A percentile compares a stretch with the other conserved stretches of the same genome.
Evolutionary conservation across 179 eudicot species (phyloP).

Genomic region (Vitellaria paradoxa): DNA sequence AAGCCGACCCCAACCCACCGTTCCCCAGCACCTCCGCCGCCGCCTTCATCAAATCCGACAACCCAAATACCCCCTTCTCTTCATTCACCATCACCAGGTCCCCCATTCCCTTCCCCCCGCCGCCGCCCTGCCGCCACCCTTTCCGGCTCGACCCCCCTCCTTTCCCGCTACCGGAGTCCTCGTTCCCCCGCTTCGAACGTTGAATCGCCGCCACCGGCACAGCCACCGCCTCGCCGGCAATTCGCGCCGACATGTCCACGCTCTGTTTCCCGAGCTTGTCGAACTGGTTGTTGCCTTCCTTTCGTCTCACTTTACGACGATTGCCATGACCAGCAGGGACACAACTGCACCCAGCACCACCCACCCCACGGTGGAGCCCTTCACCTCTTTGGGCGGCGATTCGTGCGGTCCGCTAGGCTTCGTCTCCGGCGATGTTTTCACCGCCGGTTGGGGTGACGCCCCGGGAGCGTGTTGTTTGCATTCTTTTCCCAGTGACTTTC

Average conservation of each 20-base stretch:
- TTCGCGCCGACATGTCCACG: background rate
- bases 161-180: constrained; percentile 4
- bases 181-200: constrained; percentile 7
- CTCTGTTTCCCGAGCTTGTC: constrained; percentile 13
- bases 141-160: constrained; percentile 20
- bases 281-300: background rate
- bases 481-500: constrained; percentile 25
- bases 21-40: constrained; percentile 61
- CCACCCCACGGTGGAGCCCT: background rate
- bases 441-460: background rate
- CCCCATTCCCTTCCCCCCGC: constrained; percentile 46
- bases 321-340: background rate
- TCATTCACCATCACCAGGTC: constrained; percentile 73
- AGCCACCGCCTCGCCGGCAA: constrained; percentile 16
- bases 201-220: background rate
- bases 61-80: too few relatives aligned
- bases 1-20: constrained; percentile 68
- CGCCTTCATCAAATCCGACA: constrained; percentile 24
- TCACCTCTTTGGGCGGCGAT: background rate
- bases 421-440: background rate
- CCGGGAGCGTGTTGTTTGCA: constrained; percentile 16
- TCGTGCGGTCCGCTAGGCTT: background rate
- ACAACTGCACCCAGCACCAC: constrained; percentile 9
- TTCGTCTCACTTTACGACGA: background rate
- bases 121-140: constrained; percentile 8